Conservation (phyloP, 2,329 filamentous ascomycete species). For the Pseudogymnoascus sp. region DNA sequence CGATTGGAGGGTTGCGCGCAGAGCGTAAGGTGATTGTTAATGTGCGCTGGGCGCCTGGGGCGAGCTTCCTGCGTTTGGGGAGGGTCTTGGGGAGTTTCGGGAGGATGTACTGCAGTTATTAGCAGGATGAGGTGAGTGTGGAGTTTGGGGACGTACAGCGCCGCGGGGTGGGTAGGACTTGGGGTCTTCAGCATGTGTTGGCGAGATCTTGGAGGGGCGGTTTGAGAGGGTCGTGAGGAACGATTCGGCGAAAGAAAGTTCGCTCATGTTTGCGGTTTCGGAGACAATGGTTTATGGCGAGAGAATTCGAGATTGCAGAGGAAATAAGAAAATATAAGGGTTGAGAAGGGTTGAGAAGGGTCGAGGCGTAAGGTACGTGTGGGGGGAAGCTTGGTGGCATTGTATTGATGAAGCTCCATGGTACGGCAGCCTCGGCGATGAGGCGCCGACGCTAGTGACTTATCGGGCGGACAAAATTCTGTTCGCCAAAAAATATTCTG, state of each 20-base stretch:
- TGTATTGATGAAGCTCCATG: conserved; percentile 1
- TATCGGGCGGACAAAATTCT: conserved; percentile 11
- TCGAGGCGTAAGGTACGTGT: background rate
- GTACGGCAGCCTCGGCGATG: conserved; percentile 12
- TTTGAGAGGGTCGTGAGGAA: conserved; percentile 78
- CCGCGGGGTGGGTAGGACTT: conserved; percentile 68
- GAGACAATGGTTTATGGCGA: background rate
- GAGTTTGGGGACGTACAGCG: conserved; percentile 52
- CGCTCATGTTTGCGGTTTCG: conserved; percentile 54
- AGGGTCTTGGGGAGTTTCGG: conserved; percentile 57
- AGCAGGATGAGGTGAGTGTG: conserved; percentile 10
- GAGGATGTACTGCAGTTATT: conserved; percentile 56
- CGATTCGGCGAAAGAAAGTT: conserved; percentile 75
- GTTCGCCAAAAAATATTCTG: conserved; percentile 11
- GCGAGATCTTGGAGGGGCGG: conserved; percentile 71
- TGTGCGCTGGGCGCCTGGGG: conserved; percentile 48
- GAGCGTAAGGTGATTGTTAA: conserved; percentile 63
- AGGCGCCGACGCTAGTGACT: conserved; percentile 9
- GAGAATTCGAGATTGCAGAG: background rate
- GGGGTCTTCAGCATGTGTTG: conserved; percentile 85
- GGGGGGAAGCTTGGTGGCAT: conserved; percentile 3
- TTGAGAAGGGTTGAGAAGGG: background rate
- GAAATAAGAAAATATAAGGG: background rate
- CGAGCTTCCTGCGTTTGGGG: conserved; percentile 39
- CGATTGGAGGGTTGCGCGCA: conserved; percentile 66